Base-by-base conservation (phyloP, 441 rosid species). In the Populus hybrid region DNA sequence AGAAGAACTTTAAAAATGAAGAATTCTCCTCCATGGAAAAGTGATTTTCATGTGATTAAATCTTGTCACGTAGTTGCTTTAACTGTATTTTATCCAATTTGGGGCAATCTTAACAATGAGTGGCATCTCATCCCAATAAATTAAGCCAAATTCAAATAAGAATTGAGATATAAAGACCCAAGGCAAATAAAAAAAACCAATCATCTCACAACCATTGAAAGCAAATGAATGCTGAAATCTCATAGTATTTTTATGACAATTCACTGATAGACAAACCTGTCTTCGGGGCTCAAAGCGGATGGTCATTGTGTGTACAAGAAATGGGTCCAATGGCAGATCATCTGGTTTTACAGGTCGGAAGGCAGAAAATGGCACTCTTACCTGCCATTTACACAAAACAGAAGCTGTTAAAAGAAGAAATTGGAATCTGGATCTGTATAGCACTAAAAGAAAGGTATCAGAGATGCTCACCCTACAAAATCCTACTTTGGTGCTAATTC, bases 311-410 rank as follows among this genome's bases (percentile, higher is more conserved):
- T 92, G 99, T 76, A 90, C 95, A 74, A 95, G 97, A 86, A 92
- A 95, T 14, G 97, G 97, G 78, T 95, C 98, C 72, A 95, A 78
- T 73, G 94, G 97, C 40, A 94, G 97, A 87, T 94, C 97, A 87
- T 94, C 99, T 36, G 97, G 97, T 77, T 91, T 91, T 80, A 94
- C 98, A 29, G 99, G 92, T 75, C 98, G 97, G 77, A 95, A 90
- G 77, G 95, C 87, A 80, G 98, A 94, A 87, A 95, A 94, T 35
- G 99, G 95, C 61, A 92, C 90, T 83, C 99, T 91, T 81, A 91
- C 98, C 98, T 94, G 94, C 83, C 77, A 85, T 74, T 74, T 68
- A 72, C 64, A 68, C n/a, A 42, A 7, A 74, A 35, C 69, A 53
- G 61, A 53, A 16, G 21, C 61, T 53, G 61, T 6, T 53, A 53